Base-by-base conservation (phyloP, 495 filamentous ascomycete genomes). In the Penicillium longicatenatum region DNA sequence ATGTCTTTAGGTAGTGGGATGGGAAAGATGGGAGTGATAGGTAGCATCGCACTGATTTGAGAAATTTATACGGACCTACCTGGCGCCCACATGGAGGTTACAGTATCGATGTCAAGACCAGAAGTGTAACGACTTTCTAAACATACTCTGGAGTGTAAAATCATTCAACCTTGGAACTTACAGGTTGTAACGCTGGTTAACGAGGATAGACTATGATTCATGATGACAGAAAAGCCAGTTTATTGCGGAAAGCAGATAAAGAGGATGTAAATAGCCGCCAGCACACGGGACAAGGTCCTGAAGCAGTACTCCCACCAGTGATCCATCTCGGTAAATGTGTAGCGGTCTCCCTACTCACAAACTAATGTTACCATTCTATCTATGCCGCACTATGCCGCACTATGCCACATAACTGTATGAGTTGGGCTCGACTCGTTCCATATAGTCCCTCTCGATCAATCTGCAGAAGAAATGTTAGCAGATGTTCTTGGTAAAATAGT, bases 371-470 rank as follows among this genome's bases (percentile, higher is more conserved):
- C 2, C 21, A 41, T 29, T 42, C 33, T 6, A n/a, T n/a, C n/a
- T n/a, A n/a, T n/a, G n/a, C n/a, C n/a, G n/a, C n/a, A n/a, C n/a
- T n/a, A n/a, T n/a, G n/a, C n/a, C n/a, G n/a, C n/a, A n/a, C 66
- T 83, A 98, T 55, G 93, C 91, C 56, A 97, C 76, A 64, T 98
- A 98, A 42, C 75, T 80, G 71, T 98, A 98, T 37, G 75, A 76
- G 37, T 85, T 86, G n/a, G 77, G 85, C 49, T 93, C 91, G 57
- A 81, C 82, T 19, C 92, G 81, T 68, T 97, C 94, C 74, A 98
- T 86, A 62, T 96, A 97, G 57, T 97, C 93, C 75, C 96, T 97
- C 69, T 97, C 93, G 64, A 97, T 96, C 62, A 97, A 75, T 63
- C 90, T 93, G 67, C 37, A 46, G 11, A 11, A 5, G 42, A 8